A percentile compares a stretch with the other conserved stretches of the same genome.
phyloP scores from a whole-genome alignment of 345 rosid species.

The Chamaenerion angustifolium region DNA sequence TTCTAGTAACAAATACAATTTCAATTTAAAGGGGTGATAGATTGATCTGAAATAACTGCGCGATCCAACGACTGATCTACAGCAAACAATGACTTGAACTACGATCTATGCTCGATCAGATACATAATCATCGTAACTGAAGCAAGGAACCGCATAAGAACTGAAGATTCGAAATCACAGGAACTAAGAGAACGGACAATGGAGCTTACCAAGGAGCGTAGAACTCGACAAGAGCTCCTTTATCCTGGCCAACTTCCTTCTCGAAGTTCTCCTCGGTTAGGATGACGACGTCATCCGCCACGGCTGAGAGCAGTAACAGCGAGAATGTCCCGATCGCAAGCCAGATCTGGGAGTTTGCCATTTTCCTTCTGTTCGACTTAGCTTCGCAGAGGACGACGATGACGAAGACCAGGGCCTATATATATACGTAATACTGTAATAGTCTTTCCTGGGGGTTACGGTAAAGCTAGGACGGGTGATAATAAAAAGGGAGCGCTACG shows the following conservation, averaged over 20 bases:
- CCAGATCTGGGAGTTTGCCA: slow-evolving; percentile 71
- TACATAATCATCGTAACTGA: not conserved
- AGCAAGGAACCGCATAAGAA: not conserved
- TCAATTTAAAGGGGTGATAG: no score
- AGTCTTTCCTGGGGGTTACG: no score
- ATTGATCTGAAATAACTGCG: no score
- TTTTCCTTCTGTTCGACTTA: slow-evolving; percentile 9
- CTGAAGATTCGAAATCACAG: not conserved
- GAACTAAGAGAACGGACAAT: not conserved
- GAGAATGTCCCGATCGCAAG: slow-evolving; percentile 26
- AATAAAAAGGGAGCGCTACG: no score
- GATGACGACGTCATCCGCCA: slow-evolving; percentile 76
- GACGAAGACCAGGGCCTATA: no score
- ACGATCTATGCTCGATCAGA: no score
- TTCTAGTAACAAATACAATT: no score
- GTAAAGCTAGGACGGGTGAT: no score
- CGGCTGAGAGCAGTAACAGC: slow-evolving; percentile 36
- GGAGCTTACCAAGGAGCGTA: slow-evolving; percentile 85
- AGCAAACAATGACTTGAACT: no score
- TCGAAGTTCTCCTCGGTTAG: slow-evolving; percentile 86
- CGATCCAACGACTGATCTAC: no score
- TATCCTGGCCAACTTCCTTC: slow-evolving; percentile 81
- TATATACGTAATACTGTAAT: no score
- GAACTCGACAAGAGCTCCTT: slow-evolving; percentile 92
- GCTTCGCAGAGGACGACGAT: not conserved